Percentiles rank a stretch among this genome's conserved stretches.
phyloP scores from a whole-genome alignment of 2,329 filamentous ascomycete genomes.

The Diplodia seriata region DNA sequence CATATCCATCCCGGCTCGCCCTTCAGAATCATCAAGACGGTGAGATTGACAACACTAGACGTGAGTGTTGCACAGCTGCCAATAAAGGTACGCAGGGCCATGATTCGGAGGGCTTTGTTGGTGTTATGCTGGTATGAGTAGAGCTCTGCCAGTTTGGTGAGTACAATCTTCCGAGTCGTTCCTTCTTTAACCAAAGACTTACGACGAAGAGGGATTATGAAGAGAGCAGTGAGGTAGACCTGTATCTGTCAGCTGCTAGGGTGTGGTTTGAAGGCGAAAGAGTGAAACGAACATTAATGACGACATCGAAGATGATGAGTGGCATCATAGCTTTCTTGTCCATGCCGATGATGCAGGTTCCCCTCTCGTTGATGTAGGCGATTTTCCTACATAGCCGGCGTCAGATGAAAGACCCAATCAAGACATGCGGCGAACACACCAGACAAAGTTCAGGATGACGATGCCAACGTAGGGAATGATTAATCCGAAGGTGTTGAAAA shows the following conservation, averaged over 20 bases:
- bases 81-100: slow-evolving; percentile 28
- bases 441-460: slow-evolving; percentile 26
- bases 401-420: background rate
- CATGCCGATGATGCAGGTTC: slow-evolving; percentile 67
- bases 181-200: background rate
- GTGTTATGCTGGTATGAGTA: slow-evolving; percentile 28
- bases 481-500: slow-evolving; percentile 27
- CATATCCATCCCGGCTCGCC: slow-evolving; percentile 32
- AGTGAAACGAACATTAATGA: slow-evolving; percentile 58
- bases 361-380: slow-evolving; percentile 57
- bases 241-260: background rate
- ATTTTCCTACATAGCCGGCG: slow-evolving; percentile 57
- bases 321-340: slow-evolving; percentile 65
- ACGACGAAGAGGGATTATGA: slow-evolving; percentile 64
- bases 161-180: too few species aligned
- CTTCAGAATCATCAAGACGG: slow-evolving; percentile 22
- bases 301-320: slow-evolving; percentile 65
- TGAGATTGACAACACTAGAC: slow-evolving; percentile 27
- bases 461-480: slow-evolving; percentile 25
- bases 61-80: slow-evolving; percentile 26
- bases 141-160: slow-evolving; percentile 9
- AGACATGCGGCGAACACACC: background rate
- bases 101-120: slow-evolving; percentile 26
- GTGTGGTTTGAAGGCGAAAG: background rate
- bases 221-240: slow-evolving; percentile 67